Evolutionary conservation across 2,329 filamentous ascomycete genomes (phyloP).

Genomic region (Fusarium sp.): DNA sequence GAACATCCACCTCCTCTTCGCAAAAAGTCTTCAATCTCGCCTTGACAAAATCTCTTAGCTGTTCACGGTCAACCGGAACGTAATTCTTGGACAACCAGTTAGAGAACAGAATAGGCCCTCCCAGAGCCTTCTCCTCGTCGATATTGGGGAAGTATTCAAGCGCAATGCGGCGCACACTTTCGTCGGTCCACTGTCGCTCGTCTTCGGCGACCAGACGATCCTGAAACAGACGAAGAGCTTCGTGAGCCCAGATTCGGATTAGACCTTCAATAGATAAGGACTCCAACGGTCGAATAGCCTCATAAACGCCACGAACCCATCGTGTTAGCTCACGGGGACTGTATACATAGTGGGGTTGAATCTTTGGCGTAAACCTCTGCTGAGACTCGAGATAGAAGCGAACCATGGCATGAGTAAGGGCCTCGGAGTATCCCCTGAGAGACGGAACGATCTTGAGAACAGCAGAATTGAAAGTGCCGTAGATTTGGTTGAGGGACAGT

Average conservation of each 20-base stretch:
- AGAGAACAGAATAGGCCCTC: constrained; percentile 95
- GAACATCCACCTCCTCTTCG: constrained; percentile 98
- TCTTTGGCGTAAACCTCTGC: constrained; percentile 91
- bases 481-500: constrained; percentile 94
- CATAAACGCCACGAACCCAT: constrained; percentile 97
- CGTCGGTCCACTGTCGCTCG: constrained; percentile 94
- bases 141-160: constrained; percentile 95
- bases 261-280: constrained; percentile 88
- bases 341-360: constrained; percentile 99
- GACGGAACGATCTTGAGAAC: constrained; percentile 96
- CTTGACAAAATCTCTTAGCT: constrained; percentile 96
- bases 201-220: constrained; percentile 96
- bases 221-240: constrained; percentile 95
- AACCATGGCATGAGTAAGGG: constrained; percentile 97
- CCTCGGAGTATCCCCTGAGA: constrained; percentile 93
- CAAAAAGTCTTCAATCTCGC: constrained; percentile 98
- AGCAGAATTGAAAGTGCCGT: constrained; percentile 96
- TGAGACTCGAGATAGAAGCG: constrained; percentile 96
- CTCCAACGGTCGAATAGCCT: constrained; percentile 94
- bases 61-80: constrained; percentile 93
- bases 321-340: constrained; percentile 97
- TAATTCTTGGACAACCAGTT: constrained; percentile 99
- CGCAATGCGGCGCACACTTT: constrained; percentile 86
- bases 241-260: constrained; percentile 97
- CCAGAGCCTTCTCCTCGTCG: constrained; percentile 87